Evolutionary conservation across 176 grass and related monocot genomes (phyloP).

Genomic region (Musa beccarii): DNA sequence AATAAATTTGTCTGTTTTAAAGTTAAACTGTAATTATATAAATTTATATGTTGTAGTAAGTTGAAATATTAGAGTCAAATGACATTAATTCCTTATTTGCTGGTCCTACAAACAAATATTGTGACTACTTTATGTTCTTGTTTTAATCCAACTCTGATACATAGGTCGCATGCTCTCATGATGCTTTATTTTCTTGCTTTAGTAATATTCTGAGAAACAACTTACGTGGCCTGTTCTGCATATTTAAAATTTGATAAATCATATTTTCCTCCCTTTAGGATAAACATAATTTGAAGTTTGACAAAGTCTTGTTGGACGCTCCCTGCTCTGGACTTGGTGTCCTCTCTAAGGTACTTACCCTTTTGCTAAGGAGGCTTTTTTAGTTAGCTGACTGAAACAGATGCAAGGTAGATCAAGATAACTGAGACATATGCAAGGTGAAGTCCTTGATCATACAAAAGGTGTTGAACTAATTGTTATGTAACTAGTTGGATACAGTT

Average conservation of each 20-base stretch:
- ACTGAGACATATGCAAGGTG: neutral
- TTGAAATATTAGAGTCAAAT: too few relatives aligned
- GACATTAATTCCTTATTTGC: too few relatives aligned
- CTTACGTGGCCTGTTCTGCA: constrained; percentile 5
- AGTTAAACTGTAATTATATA: too few relatives aligned
- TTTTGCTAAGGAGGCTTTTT: constrained; percentile 2
- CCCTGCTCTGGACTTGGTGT: constrained; percentile 90
- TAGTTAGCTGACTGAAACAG: neutral
- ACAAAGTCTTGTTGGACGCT: constrained; percentile 85
- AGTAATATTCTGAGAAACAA: neutral
- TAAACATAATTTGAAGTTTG: constrained; percentile 35
- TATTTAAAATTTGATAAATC: neutral
- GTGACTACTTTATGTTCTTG: too few relatives aligned
- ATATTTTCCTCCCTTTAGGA: constrained; percentile 31
- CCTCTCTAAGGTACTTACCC: constrained; percentile 67
- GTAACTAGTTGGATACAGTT: neutral
- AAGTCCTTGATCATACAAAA: neutral
- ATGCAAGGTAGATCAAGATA: neutral
- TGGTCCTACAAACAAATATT: too few relatives aligned
- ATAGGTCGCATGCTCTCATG: too few relatives aligned
- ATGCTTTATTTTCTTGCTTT: too few relatives aligned
- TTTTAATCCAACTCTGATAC: too few relatives aligned
- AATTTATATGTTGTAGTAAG: too few relatives aligned
- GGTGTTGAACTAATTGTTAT: neutral
- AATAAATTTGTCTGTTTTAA: too few relatives aligned